Conservation (phyloP, 495 filamentous ascomycete species). For the Saxophila tyrrhenica region DNA sequence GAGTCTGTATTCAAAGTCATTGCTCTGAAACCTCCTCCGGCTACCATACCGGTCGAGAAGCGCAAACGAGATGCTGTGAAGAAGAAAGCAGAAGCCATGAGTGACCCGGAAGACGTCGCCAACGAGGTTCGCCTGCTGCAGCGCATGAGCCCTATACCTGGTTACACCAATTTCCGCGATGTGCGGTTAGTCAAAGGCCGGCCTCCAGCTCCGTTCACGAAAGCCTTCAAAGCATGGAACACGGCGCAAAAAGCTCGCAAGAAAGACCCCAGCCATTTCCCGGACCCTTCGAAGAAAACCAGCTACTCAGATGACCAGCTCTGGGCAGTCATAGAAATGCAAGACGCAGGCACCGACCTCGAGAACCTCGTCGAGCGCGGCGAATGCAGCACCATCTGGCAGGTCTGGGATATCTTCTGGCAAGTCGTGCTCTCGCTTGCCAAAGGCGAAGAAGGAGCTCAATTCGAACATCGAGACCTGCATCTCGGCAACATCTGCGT, state of each 20-base stretch:
- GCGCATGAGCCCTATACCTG: conserved; percentile 63
- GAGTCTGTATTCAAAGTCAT: conserved; percentile 35
- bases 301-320: conserved; percentile 53
- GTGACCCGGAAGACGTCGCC: conserved; percentile 42
- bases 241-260: conserved; percentile 44
- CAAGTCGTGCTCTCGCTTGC: conserved; percentile 65
- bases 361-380: conserved; percentile 48
- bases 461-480: conserved; percentile 85
- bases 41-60: conserved; percentile 6
- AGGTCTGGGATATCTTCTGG: conserved; percentile 80
- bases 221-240: conserved; percentile 54
- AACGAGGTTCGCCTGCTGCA: conserved; percentile 66
- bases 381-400: conserved; percentile 28
- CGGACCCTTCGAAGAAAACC: conserved; percentile 47
- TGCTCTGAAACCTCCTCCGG: conserved; percentile 26
- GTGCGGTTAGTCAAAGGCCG: conserved; percentile 62
- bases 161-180: conserved; percentile 85
- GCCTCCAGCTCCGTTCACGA: conserved; percentile 48
- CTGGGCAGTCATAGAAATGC: conserved; percentile 78
- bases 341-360: conserved; percentile 70
- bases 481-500: conserved; percentile 85
- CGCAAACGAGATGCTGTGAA: conserved; percentile 25
- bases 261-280: conserved; percentile 49
- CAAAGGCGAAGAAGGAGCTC: conserved; percentile 56
- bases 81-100: conserved; percentile 26